Evolutionary conservation across 2,329 filamentous ascomycete species (phyloP), one percentile per base, ranked within the genome.

Genomic region (Tolypocladium nubicola): DNA sequence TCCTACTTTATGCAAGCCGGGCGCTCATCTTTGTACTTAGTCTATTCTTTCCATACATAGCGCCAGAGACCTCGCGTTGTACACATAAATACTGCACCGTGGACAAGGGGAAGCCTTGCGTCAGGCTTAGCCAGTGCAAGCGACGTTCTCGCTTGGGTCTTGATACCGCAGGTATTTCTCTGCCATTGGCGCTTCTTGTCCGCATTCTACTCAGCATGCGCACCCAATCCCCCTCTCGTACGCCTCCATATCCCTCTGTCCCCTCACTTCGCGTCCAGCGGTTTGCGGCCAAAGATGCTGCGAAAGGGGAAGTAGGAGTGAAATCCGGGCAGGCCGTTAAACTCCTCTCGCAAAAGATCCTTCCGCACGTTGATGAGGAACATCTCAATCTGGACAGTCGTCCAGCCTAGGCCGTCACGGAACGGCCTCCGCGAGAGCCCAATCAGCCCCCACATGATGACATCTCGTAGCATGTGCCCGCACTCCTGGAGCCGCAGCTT

Each of bases 401-500:
- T 75, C 75, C 75, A 77, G 6, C 65, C 61, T 2, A 76, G 65
- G 0, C 73, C 73, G 16, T 72, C 68, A 10, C 70, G 69, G 54
- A 77, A 70, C 1, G 75, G 72, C 30, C 68, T 66, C 50, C 71
- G 66, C 10, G 72, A 64, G 10, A 76, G 60, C 2, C 74, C 75
- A 35, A 71, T 64, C 33, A 77, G 67, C 2, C 73, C 73, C 65
- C 71, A 70, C 62, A 74, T 67, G 55, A 74, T 66, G 4, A 72
- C 72, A 33, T 76, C 75, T 39, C 75, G 68, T 58, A 79, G 63
- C 30, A 79, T 71, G 38, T 76, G 67, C 1, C 78, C 78, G 60
- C 75, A 78, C 40, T 75, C 70, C 52, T 74, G 70, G 23, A 78
- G 70, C 4, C 73, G 69, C 33, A 68, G 63, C 57, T 71, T 70